These are phyloP conservation scores for Tricholoma sp. DNA, from an alignment of 768 basidiomycete species.

Conservation along the genomic window DNA sequence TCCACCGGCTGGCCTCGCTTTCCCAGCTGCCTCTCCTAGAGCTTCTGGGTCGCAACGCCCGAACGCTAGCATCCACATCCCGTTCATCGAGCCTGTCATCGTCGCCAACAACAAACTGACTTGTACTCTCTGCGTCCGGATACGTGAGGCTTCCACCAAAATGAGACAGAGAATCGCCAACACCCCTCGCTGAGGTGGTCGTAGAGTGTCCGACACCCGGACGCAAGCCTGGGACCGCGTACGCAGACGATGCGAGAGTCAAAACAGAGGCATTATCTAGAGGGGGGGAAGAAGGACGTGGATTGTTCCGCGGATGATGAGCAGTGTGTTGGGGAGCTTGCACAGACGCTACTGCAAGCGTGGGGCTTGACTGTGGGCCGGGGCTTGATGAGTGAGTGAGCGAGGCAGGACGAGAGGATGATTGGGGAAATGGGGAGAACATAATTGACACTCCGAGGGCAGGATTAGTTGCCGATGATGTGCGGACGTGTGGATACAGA, in stretches of 20 bases:
- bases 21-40: conserved; percentile 90
- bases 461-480: conserved; percentile 49
- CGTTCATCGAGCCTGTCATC: conserved; percentile 61
- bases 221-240: conserved; percentile 62
- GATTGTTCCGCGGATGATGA: conserved; percentile 96
- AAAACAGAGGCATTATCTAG: conserved; percentile 88
- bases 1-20: conserved; percentile 86
- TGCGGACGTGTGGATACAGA: conserved; percentile 53
- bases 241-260: conserved; percentile 92
- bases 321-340: conserved; percentile 87
- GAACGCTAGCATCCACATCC: conserved; percentile 82
- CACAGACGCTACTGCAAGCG: conserved; percentile 31
- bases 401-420: conserved; percentile 42
- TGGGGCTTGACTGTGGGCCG: conserved; percentile 19
- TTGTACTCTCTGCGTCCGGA: conserved; percentile 61
- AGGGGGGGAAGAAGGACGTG: conserved; percentile 86
- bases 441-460: conserved; percentile 57
- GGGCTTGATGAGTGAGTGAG: conserved; percentile 25
- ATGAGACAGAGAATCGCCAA: conserved; percentile 65
- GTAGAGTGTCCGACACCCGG: conserved; percentile 40
- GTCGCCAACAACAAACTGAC: conserved; percentile 62
- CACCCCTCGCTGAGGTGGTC: conserved; percentile 47
- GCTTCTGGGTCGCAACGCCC: conserved; percentile 83
- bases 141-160: conserved; percentile 56
- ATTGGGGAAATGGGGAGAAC: conserved; percentile 64